These are phyloP conservation scores for Klebsormidium nitens DNA, from an alignment of 139 green algal genomes.

Conservation along the genomic window DNA sequence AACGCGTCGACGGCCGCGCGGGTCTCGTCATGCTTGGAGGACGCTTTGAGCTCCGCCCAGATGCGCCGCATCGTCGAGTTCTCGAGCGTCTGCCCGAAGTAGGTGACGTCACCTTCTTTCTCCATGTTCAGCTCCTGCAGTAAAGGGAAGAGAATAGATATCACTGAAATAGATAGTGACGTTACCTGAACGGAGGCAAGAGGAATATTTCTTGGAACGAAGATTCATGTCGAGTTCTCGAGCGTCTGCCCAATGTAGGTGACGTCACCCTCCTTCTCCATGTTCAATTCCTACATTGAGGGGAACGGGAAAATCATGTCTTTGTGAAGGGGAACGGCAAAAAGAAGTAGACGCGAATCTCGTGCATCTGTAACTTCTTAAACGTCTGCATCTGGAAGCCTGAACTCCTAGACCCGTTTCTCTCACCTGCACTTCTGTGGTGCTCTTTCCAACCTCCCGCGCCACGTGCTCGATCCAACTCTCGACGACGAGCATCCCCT, in stretches of 20 bases:
- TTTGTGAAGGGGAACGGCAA: no score
- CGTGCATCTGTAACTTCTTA: not conserved
- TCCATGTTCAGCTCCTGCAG: conserved; percentile 72
- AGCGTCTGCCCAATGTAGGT: not conserved
- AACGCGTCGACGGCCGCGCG: conserved; percentile 50
- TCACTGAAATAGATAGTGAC: not conserved
- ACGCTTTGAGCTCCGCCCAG: conserved; percentile 49
- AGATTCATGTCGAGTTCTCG: not conserved
- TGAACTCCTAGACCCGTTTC: not conserved
- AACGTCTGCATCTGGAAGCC: not conserved
- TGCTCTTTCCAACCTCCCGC: conserved; percentile 13
- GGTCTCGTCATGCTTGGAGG: conserved; percentile 32
- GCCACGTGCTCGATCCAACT: conserved; percentile 76
- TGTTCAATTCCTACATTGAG: no score
- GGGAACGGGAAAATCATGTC: no score
- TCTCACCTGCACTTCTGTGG: conserved; percentile 27
- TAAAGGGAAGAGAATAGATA: not conserved
- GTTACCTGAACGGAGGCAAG: not conserved
- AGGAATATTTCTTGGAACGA: not conserved
- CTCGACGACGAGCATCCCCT: conserved; percentile 80
- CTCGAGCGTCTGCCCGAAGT: conserved; percentile 72
- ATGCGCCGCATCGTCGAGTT: conserved; percentile 42
- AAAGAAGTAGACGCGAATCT: conserved; percentile 2
- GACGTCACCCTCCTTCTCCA: not conserved
- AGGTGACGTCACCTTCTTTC: conserved; percentile 65